Percentiles rank a stretch among this genome's conserved stretches.
Conservation (phyloP, 1,284 basidiomycete species). For the Ceratorhiza oryzae-sativae region DNA sequence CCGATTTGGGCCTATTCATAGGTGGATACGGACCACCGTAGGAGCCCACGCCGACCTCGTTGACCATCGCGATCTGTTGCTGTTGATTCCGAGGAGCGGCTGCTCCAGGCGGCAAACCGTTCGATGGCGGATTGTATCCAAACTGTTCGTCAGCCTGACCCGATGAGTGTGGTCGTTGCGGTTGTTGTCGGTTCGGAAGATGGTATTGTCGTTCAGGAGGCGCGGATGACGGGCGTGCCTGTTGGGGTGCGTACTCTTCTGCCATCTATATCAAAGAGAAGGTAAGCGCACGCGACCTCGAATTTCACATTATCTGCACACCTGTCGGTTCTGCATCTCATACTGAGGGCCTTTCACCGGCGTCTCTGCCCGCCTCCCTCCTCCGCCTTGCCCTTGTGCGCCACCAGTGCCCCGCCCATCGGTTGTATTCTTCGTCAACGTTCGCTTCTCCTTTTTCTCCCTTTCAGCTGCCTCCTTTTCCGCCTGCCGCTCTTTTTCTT, state of each 20-base stretch:
- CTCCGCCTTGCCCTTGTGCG: conserved; percentile 61
- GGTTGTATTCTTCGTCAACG: conserved; percentile 49
- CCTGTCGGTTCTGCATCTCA: conserved; percentile 90
- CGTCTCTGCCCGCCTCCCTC: conserved; percentile 79
- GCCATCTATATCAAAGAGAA: conserved; percentile 20
- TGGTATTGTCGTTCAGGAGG: conserved; percentile 37
- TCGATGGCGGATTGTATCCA: conserved; percentile 24
- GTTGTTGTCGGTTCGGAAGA: conserved; percentile 40
- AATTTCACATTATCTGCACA: conserved; percentile 50
- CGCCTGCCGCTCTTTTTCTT: conserved; percentile 53
- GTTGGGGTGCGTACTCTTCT: conserved; percentile 37
- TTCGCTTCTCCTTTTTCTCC: conserved; percentile 44
- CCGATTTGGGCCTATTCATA: conserved; percentile 19
- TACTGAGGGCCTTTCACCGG: conserved; percentile 89
- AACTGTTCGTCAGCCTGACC: conserved; percentile 24
- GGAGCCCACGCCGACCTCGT: not conserved
- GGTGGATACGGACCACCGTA: conserved; percentile 20
- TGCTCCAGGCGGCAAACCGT: conserved; percentile 45
- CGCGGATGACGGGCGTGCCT: conserved; percentile 40
- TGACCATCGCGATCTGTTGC: not conserved
- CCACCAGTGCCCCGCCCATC: conserved; percentile 49
- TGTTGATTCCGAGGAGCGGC: conserved; percentile 44
- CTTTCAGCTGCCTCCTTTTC: conserved; percentile 44
- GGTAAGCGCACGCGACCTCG: conserved; percentile 23
- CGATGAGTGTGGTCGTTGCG: conserved; percentile 24